Conservation (phyloP, 768 basidiomycete species). For the Hypholoma sublateritium region DNA sequence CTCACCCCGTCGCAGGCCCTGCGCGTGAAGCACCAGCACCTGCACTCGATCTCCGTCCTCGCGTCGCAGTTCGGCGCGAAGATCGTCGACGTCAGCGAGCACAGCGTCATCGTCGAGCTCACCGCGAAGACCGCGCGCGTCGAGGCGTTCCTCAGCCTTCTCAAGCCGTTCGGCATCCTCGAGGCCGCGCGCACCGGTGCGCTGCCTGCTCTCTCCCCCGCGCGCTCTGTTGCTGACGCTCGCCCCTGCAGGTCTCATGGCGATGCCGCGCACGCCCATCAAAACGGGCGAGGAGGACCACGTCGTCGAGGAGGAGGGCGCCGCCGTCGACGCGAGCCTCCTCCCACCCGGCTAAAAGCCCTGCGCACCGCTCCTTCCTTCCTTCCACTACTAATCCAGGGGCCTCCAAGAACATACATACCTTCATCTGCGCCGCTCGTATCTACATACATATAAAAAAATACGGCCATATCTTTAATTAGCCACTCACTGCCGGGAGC, state of each 20-base stretch:
- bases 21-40: constrained; percentile 83
- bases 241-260: constrained; percentile 77
- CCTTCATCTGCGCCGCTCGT: not conserved
- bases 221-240: not conserved
- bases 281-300: constrained; percentile 60
- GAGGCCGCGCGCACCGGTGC: constrained; percentile 93
- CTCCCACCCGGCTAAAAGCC: constrained; percentile 84
- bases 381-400: not conserved
- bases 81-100: constrained; percentile 92
- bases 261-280: constrained; percentile 96
- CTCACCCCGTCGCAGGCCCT: constrained; percentile 85
- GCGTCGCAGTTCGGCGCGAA: constrained; percentile 88
- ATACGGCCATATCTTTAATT: not conserved
- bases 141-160: constrained; percentile 86
- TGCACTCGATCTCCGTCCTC: constrained; percentile 84
- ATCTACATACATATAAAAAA: not conserved
- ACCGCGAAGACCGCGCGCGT: constrained; percentile 90
- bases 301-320: constrained; percentile 43
- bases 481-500: too few species aligned
- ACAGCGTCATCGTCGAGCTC: constrained; percentile 93
- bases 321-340: constrained; percentile 82
- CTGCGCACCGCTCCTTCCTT: constrained; percentile 4
- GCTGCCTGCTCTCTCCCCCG: constrained; percentile 20
- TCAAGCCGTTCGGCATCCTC: constrained; percentile 94
- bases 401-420: not conserved